phyloP scores from a whole-genome alignment of 768 basidiomycete species.

The Steccherinum ochraceum region DNA sequence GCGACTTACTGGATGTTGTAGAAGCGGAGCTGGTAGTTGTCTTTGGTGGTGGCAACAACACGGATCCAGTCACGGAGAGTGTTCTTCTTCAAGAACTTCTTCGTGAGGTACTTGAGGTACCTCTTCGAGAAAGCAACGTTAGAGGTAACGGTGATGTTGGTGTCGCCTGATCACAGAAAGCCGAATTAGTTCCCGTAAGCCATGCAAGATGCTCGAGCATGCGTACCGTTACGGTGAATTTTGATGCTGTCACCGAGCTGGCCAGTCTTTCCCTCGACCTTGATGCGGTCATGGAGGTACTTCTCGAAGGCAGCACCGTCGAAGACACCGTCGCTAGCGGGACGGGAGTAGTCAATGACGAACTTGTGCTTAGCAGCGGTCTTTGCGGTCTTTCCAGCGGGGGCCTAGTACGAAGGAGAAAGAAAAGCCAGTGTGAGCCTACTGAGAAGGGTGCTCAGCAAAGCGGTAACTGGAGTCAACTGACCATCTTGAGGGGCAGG shows the following conservation, averaged over 20 bases:
- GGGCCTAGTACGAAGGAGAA: slow-evolving; percentile 34
- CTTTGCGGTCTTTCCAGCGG: slow-evolving; percentile 54
- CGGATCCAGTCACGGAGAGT: slow-evolving; percentile 94
- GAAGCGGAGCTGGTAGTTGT: slow-evolving; percentile 91
- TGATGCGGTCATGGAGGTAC: slow-evolving; percentile 90
- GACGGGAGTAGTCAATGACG: slow-evolving; percentile 80
- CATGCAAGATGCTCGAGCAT: neutral
- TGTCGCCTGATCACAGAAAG: slow-evolving; percentile 47
- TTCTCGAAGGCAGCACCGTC: slow-evolving; percentile 72
- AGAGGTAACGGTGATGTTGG: slow-evolving; percentile 80
- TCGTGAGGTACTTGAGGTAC: slow-evolving; percentile 97
- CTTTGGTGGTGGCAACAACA: slow-evolving; percentile 91
- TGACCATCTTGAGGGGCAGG: slow-evolving; percentile 55
- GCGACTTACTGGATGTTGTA: slow-evolving; percentile 80
- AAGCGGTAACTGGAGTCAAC: slow-evolving; percentile 61
- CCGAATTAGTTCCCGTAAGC: neutral
- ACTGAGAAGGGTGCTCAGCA: slow-evolving; percentile 92
- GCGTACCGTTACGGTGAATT: slow-evolving; percentile 79
- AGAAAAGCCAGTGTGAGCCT: slow-evolving; percentile 56
- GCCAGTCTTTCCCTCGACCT: slow-evolving; percentile 88
- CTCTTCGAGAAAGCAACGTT: slow-evolving; percentile 92
- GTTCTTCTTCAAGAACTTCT: slow-evolving; percentile 99
- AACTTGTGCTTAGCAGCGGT: slow-evolving; percentile 65
- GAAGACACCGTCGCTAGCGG: slow-evolving; percentile 58
- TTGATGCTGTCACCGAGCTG: slow-evolving; percentile 88